A percentile compares a stretch with the other conserved stretches of the same genome.
phyloP scores from a whole-genome alignment of 148 eudicot species.

The Cornus controversa region DNA sequence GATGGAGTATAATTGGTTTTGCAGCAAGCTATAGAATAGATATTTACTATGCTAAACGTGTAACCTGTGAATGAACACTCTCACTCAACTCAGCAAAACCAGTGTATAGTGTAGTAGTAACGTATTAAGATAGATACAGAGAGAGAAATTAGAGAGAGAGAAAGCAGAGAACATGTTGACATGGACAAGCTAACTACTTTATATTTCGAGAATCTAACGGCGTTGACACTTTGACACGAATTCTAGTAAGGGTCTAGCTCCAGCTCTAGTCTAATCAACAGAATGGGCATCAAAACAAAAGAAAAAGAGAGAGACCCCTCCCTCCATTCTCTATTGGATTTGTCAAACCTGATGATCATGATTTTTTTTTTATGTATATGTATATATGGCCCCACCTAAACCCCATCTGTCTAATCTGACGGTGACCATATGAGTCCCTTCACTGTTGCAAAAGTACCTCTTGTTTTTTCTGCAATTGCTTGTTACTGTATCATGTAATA shows the following conservation, averaged over 20 bases:
- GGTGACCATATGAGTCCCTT: background rate
- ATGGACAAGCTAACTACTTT: constrained; percentile 12
- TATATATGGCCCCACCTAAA: background rate
- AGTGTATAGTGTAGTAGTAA: background rate
- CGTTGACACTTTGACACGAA: constrained; percentile 18
- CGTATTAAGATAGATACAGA: background rate
- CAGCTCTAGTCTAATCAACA: constrained; percentile 15
- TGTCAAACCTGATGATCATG: background rate
- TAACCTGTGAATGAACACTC: background rate
- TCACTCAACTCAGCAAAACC: too few species aligned
- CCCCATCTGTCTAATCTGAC: background rate
- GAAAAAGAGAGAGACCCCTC: background rate
- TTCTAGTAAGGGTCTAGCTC: constrained; percentile 16
- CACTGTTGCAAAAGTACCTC: background rate
- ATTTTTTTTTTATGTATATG: background rate
- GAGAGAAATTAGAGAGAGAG: background rate
- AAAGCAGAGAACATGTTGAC: background rate
- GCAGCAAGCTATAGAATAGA: too few species aligned
- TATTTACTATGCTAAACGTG: too few species aligned
- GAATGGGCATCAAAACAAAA: background rate
- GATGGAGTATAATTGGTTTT: background rate
- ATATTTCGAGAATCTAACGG: background rate
- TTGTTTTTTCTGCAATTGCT: too few species aligned
- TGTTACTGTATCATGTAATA: too few species aligned
- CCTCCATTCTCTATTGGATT: background rate